phyloP scores from a whole-genome alignment of 2,329 filamentous ascomycete genomes.

The Colletotrichum costaricense region DNA sequence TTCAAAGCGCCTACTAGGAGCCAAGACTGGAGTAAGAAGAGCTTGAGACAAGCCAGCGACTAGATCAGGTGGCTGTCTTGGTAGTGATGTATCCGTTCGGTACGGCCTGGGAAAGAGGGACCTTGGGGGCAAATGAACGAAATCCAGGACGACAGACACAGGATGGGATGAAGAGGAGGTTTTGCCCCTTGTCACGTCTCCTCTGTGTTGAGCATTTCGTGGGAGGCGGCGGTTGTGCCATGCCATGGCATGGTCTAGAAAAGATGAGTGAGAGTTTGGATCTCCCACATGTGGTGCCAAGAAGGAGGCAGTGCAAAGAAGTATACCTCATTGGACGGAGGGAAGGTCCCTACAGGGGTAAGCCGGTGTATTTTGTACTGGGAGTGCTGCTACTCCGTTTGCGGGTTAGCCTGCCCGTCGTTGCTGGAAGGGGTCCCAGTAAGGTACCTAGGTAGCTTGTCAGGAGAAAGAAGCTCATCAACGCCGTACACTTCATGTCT shows the following conservation, averaged over 20 bases:
- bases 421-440: conserved; percentile 26
- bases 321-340: conserved; percentile 30
- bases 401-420: conserved; percentile 19
- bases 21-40: background rate
- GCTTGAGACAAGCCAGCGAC: background rate
- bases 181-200: conserved; percentile 12
- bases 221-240: conserved; percentile 10
- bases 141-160: background rate
- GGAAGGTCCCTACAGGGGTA: conserved; percentile 10
- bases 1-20: background rate
- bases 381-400: conserved; percentile 16
- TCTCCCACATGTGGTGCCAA: conserved; percentile 36
- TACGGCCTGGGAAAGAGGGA: background rate
- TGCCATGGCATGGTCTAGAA: background rate
- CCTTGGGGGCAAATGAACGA: background rate
- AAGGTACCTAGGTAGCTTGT: conserved; percentile 12
- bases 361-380: background rate
- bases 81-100: background rate
- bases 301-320: conserved; percentile 36
- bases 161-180: background rate
- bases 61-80: background rate
- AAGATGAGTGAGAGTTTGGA: conserved; percentile 27
- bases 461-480: conserved; percentile 21
- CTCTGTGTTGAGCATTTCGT: background rate
- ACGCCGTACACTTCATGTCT: conserved; percentile 18